Base-by-base conservation (phyloP, 345 rosid genomes). In the Streptanthus diversifolius region DNA sequence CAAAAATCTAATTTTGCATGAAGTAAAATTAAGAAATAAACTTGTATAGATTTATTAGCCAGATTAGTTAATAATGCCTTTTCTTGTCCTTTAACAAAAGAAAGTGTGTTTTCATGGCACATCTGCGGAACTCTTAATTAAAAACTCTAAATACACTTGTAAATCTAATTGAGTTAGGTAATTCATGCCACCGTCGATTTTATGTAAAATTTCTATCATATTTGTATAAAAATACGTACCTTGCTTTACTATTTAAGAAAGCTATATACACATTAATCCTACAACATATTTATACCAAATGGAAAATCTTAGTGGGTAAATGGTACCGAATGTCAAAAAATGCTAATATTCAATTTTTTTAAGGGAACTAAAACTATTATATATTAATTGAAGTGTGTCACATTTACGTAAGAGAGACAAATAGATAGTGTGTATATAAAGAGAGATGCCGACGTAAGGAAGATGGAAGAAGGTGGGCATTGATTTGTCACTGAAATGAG, bases 401-500 rank as follows among this genome's bases (percentile, higher is more conserved):
- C 49, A 22, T 39, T 29, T 37, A 25, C 17, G 37, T 29, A 66
- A 74, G 61, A 65, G 53, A 74, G 40, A 75, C 63, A 67, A 61
- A 51, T 52, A 24, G 39, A 68, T 75, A 68, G 67, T 27, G 24
- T 37, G 65, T 65, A 9, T 22, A 36, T 64, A 37, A 9, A 58
- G 73, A 49, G 54, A 75, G 68, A 62, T 24, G 70, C 49, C 17
- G 64, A 68, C 70, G 74, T 57, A 70, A 63, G 74, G 68, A 51
- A 41, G 55, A 51, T 6, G 27, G 22, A 60, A 8, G 57, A 52
- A 15, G 70, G 69, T 72, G 67, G 53, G 68, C 69, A 75, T 64
- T 51, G 79, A 67, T 68, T 68, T 68, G 70, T 68, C 79, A 59
- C 63, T 60, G 56, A 60, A 33, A 62, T 51, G 74, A 75, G 60